Evolutionary conservation across 2,329 filamentous ascomycete genomes (phyloP).

Genomic region (Phialophora tarda): DNA sequence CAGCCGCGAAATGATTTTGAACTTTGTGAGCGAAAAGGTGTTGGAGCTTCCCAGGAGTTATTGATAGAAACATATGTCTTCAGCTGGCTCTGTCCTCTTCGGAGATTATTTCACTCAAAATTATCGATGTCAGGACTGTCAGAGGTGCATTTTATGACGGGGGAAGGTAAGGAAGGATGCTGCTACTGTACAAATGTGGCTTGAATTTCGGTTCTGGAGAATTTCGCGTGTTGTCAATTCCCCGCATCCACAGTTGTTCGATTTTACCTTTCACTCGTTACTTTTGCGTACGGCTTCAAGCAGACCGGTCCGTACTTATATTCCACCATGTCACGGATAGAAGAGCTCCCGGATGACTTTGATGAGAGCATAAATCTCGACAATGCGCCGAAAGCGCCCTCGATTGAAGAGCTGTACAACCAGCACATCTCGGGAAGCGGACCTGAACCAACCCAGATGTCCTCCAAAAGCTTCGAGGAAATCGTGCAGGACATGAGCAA

Average conservation of each 20-base stretch:
- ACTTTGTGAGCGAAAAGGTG: conserved; percentile 54
- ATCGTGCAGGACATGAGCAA: conserved; percentile 69
- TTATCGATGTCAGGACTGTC: background rate
- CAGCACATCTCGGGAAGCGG: conserved; percentile 27
- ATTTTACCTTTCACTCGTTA: background rate
- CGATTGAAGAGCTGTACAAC: conserved; percentile 38
- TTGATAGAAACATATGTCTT: conserved; percentile 37
- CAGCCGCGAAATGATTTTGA: conserved; percentile 58
- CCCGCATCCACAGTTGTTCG: conserved; percentile 10
- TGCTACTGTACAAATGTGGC: too few species aligned
- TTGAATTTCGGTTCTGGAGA: background rate
- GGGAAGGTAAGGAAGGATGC: too few species aligned
- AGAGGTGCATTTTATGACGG: background rate
- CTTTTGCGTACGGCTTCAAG: background rate
- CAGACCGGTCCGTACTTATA: background rate
- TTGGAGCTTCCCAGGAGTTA: conserved; percentile 53
- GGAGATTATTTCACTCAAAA: background rate
- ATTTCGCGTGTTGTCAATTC: background rate
- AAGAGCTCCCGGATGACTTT: conserved; percentile 59
- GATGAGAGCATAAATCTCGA: conserved; percentile 55
- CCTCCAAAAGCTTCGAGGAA: conserved; percentile 54
- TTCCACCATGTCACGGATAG: conserved; percentile 46
- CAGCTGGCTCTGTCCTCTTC: background rate
- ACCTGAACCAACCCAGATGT: conserved; percentile 43
- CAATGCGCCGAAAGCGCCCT: conserved; percentile 39